These are phyloP conservation scores for Malania oleifera DNA, from an alignment of 164 flowering plant genomes.

Conservation along the genomic window DNA sequence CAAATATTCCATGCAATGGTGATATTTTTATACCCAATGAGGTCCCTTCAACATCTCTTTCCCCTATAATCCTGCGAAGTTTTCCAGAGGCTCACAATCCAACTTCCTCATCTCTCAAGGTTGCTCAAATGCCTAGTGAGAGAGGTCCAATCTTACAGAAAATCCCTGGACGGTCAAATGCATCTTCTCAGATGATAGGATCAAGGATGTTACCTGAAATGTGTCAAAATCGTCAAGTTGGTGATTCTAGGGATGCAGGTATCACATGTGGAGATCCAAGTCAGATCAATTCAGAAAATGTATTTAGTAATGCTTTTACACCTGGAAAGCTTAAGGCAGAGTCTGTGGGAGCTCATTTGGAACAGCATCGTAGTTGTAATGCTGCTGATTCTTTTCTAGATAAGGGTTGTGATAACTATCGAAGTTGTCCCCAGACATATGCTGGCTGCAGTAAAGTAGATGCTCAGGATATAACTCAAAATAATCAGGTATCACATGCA, in stretches of 20 bases:
- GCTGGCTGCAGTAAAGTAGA: conserved; percentile 20
- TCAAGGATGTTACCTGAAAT: conserved; percentile 18
- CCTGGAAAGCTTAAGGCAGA: conserved; percentile 23
- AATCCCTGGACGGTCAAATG: conserved; percentile 15
- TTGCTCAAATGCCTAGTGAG: conserved; percentile 21
- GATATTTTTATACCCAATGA: conserved; percentile 34
- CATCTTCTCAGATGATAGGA: conserved; percentile 21
- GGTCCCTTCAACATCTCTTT: conserved; percentile 13
- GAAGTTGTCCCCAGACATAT: conserved; percentile 16
- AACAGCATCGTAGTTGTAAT: conserved; percentile 13
- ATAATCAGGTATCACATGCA: conserved; percentile 18
- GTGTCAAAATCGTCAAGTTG: conserved; percentile 13
- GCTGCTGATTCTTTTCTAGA: conserved; percentile 16
- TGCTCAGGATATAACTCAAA: conserved; percentile 11
- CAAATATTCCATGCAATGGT: conserved; percentile 73
- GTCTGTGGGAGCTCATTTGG: conserved; percentile 12
- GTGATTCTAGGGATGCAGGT: conserved; percentile 17
- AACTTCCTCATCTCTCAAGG: conserved; percentile 20
- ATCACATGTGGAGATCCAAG: conserved; percentile 17
- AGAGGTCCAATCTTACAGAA: conserved; percentile 15
- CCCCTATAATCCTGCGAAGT: conserved; percentile 12
- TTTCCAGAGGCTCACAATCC: conserved; percentile 21
- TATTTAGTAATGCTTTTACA: conserved; percentile 7
- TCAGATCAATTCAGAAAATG: conserved; percentile 17
- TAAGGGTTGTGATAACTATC: conserved; percentile 17